Conservation (phyloP, 257 asterid genomes). For the Penstemon barbatus region DNA sequence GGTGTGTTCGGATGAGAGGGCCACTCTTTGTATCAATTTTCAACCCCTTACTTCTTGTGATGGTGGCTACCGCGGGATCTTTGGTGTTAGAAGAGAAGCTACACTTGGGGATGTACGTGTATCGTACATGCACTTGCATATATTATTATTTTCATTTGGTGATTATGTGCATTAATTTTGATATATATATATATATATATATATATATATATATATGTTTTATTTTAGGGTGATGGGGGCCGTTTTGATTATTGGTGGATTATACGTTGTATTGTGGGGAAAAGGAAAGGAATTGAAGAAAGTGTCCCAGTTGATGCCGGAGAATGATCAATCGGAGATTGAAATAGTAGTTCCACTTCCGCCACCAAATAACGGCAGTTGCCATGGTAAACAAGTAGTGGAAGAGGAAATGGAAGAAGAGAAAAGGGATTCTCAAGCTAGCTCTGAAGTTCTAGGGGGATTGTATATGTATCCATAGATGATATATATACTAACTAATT, state of each 20-base stretch:
- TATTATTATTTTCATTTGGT: no score
- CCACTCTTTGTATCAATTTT: slow-evolving; percentile 56
- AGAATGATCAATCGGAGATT: slow-evolving; percentile 4
- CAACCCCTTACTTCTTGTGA: slow-evolving; percentile 57
- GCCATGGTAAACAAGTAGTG: slow-evolving; percentile 9
- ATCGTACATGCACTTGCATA: no score
- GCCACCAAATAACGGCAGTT: slow-evolving; percentile 7
- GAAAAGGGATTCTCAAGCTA: slow-evolving; percentile 26
- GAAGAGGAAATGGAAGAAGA: slow-evolving; percentile 22
- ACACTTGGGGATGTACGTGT: slow-evolving; percentile 55
- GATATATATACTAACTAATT: not conserved
- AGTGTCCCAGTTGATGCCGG: slow-evolving; percentile 38
- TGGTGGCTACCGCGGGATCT: slow-evolving; percentile 59
- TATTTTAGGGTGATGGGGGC: slow-evolving; percentile 53
- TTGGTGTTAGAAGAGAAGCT: slow-evolving; percentile 51
- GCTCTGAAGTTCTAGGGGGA: slow-evolving; percentile 31
- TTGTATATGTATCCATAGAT: slow-evolving; percentile 24
- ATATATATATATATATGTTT: no score
- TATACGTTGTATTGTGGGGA: slow-evolving; percentile 61
- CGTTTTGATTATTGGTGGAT: slow-evolving; percentile 41
- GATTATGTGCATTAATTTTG: not conserved
- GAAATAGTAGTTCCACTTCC: slow-evolving; percentile 1
- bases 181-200: no score
- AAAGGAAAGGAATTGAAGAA: slow-evolving; percentile 43
- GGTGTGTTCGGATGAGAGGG: slow-evolving; percentile 58